Conservation (phyloP, 2,329 filamentous ascomycete genomes). For the Cryphonectria parasitica region DNA sequence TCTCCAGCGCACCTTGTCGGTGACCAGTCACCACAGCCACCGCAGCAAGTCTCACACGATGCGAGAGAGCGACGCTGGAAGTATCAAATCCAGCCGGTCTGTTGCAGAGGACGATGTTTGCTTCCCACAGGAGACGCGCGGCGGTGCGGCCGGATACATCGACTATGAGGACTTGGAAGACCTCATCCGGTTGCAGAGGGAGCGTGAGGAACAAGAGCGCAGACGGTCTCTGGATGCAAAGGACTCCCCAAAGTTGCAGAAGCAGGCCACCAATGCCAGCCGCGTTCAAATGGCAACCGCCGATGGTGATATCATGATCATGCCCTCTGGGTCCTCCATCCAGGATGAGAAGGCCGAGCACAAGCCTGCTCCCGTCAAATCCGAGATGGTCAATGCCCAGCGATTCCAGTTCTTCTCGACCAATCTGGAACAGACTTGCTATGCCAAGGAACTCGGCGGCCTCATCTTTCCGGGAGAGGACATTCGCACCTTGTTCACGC, state of each 20-base stretch:
- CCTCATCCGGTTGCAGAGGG: slow-evolving; percentile 67
- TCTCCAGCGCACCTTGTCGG: slow-evolving; percentile 72
- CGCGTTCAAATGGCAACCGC: slow-evolving; percentile 48
- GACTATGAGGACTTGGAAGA: slow-evolving; percentile 95
- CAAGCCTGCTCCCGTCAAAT: slow-evolving; percentile 31
- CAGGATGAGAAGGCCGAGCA: slow-evolving; percentile 52
- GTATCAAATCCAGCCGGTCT: slow-evolving; percentile 67
- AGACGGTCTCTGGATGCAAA: slow-evolving; percentile 49
- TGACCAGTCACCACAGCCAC: slow-evolving; percentile 65
- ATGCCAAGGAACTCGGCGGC: slow-evolving; percentile 85
- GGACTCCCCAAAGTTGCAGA: slow-evolving; percentile 66
- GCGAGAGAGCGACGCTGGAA: slow-evolving; percentile 62
- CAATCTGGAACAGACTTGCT: slow-evolving; percentile 89
- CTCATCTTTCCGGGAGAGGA: slow-evolving; percentile 87
- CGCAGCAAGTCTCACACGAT: slow-evolving; percentile 62
- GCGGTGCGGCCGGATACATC: slow-evolving; percentile 76
- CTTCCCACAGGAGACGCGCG: slow-evolving; percentile 73
- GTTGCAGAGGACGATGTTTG: slow-evolving; percentile 82
- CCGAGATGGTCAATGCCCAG: slow-evolving; percentile 43
- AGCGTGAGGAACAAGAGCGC: slow-evolving; percentile 49
- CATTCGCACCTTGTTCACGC: slow-evolving; percentile 81
- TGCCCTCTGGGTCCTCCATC: slow-evolving; percentile 51
- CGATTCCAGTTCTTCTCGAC: slow-evolving; percentile 98
- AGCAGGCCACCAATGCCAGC: slow-evolving; percentile 37
- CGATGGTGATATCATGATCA: slow-evolving; percentile 62